Evolutionary conservation across 2,329 filamentous ascomycete species (phyloP).

Genomic region (Ophioceras dolichostomum): DNA sequence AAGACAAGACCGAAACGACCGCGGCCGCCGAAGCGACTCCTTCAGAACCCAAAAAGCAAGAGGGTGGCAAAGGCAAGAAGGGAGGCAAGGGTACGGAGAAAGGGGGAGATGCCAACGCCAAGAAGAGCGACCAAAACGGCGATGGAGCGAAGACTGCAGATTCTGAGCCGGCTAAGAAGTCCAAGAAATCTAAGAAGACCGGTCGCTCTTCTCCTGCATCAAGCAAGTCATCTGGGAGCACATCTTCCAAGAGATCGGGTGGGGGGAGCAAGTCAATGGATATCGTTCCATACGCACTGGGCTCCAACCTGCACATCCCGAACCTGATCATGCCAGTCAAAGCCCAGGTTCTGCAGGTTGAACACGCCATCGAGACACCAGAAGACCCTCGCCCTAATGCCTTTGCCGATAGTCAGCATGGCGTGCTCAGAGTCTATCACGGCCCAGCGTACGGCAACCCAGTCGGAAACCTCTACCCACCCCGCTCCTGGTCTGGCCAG

Average conservation of each 20-base stretch:
- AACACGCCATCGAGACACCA: constrained; percentile 39
- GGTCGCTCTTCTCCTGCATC: too few relatives aligned
- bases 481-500: constrained; percentile 15
- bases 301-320: constrained; percentile 21
- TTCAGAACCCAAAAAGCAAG: too few relatives aligned
- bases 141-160: neutral
- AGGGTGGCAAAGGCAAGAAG: constrained; percentile 4
- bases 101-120: neutral
- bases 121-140: neutral
- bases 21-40: neutral
- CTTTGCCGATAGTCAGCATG: constrained; percentile 40
- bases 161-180: constrained; percentile 1
- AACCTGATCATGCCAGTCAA: constrained; percentile 34
- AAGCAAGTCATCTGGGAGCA: too few relatives aligned
- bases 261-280: constrained; percentile 3
- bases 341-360: constrained; percentile 38
- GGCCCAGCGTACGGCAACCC: constrained; percentile 42
- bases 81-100: neutral
- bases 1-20: constrained; percentile 4
- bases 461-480: constrained; percentile 32
- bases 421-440: constrained; percentile 44
- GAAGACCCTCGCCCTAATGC: constrained; percentile 46
- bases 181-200: too few relatives aligned
- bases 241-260: too few relatives aligned
- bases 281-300: constrained; percentile 8